Conservation (phyloP, 805 yeast genomes). For the Vanderwaltozyma tropicalis region DNA sequence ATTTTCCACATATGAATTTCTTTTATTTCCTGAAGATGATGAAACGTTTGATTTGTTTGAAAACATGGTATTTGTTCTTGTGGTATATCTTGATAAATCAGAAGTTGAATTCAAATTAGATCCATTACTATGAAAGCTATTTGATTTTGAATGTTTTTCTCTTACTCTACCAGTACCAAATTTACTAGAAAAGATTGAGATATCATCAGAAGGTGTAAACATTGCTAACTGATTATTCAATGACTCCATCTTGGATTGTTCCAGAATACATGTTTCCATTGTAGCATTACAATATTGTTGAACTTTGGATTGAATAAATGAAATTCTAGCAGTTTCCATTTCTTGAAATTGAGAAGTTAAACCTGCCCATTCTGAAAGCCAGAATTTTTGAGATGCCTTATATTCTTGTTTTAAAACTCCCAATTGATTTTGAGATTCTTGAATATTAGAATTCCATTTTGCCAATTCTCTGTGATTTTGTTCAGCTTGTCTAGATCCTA, state of each 20-base stretch:
- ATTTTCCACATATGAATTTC: slow-evolving; percentile 17
- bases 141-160: slow-evolving; percentile 5
- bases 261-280: slow-evolving; percentile 20
- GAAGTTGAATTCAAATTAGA: neutral
- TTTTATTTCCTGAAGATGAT: slow-evolving; percentile 1
- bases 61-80: neutral
- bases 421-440: slow-evolving; percentile 18
- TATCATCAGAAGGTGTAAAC: slow-evolving; percentile 25
- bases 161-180: slow-evolving; percentile 29
- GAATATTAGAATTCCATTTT: slow-evolving; percentile 22
- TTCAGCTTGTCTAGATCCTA: slow-evolving; percentile 20
- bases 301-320: slow-evolving; percentile 19
- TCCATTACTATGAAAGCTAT: neutral
- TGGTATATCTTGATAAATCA: neutral
- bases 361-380: slow-evolving; percentile 27
- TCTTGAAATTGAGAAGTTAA: slow-evolving; percentile 21
- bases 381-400: slow-evolving; percentile 24
- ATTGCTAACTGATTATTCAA: slow-evolving; percentile 16
- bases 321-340: slow-evolving; percentile 23
- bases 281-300: slow-evolving; percentile 20
- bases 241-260: slow-evolving; percentile 21
- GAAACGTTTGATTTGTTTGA: neutral
- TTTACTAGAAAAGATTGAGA: slow-evolving; percentile 23
- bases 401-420: slow-evolving; percentile 24
- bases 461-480: slow-evolving; percentile 22